A percentile compares a stretch with the other conserved stretches of the same genome.
phyloP scores from a whole-genome alignment of 2,329 filamentous ascomycete genomes.

The Aaosphaeria arxii region DNA sequence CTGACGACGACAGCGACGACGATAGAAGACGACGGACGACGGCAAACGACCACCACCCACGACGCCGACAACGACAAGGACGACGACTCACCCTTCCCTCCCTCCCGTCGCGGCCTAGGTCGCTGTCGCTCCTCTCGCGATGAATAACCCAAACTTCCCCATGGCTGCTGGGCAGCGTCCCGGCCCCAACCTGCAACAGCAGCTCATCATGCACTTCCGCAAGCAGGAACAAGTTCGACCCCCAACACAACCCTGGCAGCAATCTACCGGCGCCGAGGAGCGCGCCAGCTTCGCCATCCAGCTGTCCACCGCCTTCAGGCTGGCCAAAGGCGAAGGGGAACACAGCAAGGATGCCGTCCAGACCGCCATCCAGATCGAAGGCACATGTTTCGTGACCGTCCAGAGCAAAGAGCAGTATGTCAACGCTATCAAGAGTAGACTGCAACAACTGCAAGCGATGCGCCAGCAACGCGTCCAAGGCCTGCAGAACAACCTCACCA shows the following conservation, averaged over 20 bases:
- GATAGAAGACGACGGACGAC: too few relatives aligned
- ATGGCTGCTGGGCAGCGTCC: slow-evolving; percentile 16
- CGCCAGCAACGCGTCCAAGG: slow-evolving; percentile 19
- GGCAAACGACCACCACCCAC: too few relatives aligned
- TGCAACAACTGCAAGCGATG: slow-evolving; percentile 27
- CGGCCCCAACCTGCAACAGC: slow-evolving; percentile 12
- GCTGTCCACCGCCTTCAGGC: slow-evolving; percentile 30
- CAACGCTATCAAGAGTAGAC: slow-evolving; percentile 26
- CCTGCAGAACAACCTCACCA: slow-evolving; percentile 21
- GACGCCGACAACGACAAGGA: not conserved
- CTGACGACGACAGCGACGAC: too few relatives aligned
- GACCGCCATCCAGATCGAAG: slow-evolving; percentile 27
- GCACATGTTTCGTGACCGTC: slow-evolving; percentile 19
- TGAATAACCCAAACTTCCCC: slow-evolving; percentile 35
- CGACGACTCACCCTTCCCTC: not conserved
- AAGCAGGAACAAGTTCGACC: slow-evolving; percentile 22
- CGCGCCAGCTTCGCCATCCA: slow-evolving; percentile 28
- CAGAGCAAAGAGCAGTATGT: slow-evolving; percentile 31
- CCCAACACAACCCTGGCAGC: slow-evolving; percentile 27
- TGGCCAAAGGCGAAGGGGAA: slow-evolving; percentile 28
- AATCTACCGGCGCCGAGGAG: slow-evolving; percentile 26
- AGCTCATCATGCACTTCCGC: slow-evolving; percentile 26
- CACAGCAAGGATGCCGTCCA: slow-evolving; percentile 24
- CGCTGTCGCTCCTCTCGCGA: slow-evolving; percentile 12
- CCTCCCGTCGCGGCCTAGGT: slow-evolving; percentile 11